Evolutionary conservation across 106 monocot genomes (phyloP).

Genomic region (Alisma plantagoaquatica): DNA sequence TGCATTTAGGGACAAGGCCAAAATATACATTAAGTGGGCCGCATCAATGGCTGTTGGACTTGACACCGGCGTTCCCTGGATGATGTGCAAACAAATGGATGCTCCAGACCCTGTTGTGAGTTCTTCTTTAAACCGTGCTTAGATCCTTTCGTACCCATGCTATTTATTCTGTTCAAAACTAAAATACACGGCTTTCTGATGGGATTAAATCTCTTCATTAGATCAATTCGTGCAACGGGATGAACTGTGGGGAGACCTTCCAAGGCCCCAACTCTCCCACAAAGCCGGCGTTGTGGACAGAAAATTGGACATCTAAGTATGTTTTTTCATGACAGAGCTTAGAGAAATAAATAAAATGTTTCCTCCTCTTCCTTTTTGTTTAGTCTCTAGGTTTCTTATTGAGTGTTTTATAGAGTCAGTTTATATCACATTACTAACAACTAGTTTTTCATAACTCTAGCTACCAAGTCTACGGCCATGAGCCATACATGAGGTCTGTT

Average conservation of each 20-base stretch:
- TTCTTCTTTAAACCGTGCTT: not conserved
- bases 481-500: conserved; percentile 39
- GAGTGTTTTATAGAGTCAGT: too few relatives aligned
- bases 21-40: conserved; percentile 74
- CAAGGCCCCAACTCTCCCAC: conserved; percentile 73
- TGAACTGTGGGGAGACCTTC: conserved; percentile 77
- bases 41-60: conserved; percentile 69
- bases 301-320: conserved; percentile 85
- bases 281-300: conserved; percentile 87
- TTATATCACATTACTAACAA: too few relatives aligned
- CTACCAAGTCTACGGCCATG: conserved; percentile 53
- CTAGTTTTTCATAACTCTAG: too few relatives aligned
- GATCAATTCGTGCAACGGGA: conserved; percentile 86
- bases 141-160: too few relatives aligned
- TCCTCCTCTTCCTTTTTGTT: too few relatives aligned
- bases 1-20: conserved; percentile 52
- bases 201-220: conserved; percentile 11
- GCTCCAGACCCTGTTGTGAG: conserved; percentile 84
- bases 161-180: not conserved
- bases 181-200: not conserved
- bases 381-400: too few relatives aligned
- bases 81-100: conserved; percentile 96
- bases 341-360: too few relatives aligned
- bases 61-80: conserved; percentile 87
- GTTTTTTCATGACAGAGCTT: too few relatives aligned